Base-by-base conservation (phyloP, 2,329 filamentous ascomycete genomes). In the Aspergillus hiratsukae region DNA sequence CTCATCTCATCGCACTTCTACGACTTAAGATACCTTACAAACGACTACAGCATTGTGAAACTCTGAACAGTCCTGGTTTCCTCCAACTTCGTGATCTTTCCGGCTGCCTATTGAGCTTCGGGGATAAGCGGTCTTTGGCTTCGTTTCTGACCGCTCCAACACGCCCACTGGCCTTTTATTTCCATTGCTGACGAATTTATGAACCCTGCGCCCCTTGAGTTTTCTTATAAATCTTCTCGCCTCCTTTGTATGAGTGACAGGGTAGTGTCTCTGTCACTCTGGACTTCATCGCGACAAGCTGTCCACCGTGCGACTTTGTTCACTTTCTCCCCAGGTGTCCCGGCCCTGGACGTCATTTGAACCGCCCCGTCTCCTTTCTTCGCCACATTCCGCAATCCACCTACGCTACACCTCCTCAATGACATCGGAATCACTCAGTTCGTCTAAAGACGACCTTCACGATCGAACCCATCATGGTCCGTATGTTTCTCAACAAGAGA, bases 391-490 rank as follows among this genome's bases (percentile, higher is more conserved):
- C 51, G 31, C 58, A 28, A 49, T 50, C 11, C 49, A 61, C 28
- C 53, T 49, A 5, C 66, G 67, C 46, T 59, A 63, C 29, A 63
- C 63, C 35, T 68, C 67, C 46, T 66, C 67, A 35, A 74, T 75
- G 72, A 62, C 72, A 21, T 71, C 72, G 5, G 71, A 73, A 62
- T 69, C 71, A n/a, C 43, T 72, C 59, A 67, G 69, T 58, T 63
- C 69, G 37, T 64, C 70, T 8, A 64, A 67, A 31, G 64, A 67
- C 56, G 69, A 70, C 45, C 49, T 65, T 14, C 66, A 58, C n/a
- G 58, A 60, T 27, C 65, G 62, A 40, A 53, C 23, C 19, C 59
- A 59, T 21, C 63, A 61, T n/a, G 55, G 25, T n/a, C 56, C 68
- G 8, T 51, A 54, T 50, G 50, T 61, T 31, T 57, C 64, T 14